These are phyloP conservation scores for Schwanniomyces etchellsii DNA, from an alignment of 1,139 yeast genomes.

Conservation along the genomic window DNA sequence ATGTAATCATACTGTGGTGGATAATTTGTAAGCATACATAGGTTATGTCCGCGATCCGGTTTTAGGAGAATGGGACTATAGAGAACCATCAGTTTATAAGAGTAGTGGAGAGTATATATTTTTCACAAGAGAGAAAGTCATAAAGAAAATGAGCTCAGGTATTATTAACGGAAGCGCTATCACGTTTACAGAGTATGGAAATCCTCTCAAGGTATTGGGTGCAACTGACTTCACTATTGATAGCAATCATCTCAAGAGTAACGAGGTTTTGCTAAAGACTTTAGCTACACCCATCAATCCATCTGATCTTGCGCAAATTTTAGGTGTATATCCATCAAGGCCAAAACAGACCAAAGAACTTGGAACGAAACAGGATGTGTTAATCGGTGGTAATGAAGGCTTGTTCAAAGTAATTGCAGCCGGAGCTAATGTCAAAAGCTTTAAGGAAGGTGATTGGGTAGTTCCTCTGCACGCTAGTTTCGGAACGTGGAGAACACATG, in stretches of 20 bases:
- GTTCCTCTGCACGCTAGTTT: slow-evolving; percentile 24
- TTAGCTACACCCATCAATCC: slow-evolving; percentile 89
- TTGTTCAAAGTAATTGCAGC: slow-evolving; percentile 20
- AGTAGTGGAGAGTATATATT: too few species aligned
- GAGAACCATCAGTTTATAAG: too few species aligned
- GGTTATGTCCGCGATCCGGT: too few species aligned
- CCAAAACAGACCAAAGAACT: slow-evolving; percentile 53
- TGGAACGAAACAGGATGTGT: slow-evolving; percentile 57
- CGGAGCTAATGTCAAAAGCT: slow-evolving; percentile 16
- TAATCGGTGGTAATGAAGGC: slow-evolving; percentile 69
- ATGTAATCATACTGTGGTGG: too few species aligned
- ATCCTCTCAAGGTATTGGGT: slow-evolving; percentile 10
- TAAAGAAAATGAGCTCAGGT: slow-evolving; percentile 8
- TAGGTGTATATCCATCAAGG: slow-evolving; percentile 89
- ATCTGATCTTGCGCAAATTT: slow-evolving; percentile 83
- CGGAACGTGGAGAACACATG: slow-evolving; percentile 33
- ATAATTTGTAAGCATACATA: too few species aligned
- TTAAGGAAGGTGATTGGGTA: slow-evolving; percentile 25
- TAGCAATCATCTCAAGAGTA: slow-evolving; percentile 25
- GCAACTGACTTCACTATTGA: slow-evolving; percentile 24
- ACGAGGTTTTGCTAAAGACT: too few species aligned
- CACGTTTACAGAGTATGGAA: slow-evolving; percentile 17
- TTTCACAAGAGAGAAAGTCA: too few species aligned
- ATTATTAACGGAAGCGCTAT: slow-evolving; percentile 23
- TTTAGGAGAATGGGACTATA: too few species aligned